phyloP scores from a whole-genome alignment of 139 green algal genomes.

The Micromonas pusilla region DNA sequence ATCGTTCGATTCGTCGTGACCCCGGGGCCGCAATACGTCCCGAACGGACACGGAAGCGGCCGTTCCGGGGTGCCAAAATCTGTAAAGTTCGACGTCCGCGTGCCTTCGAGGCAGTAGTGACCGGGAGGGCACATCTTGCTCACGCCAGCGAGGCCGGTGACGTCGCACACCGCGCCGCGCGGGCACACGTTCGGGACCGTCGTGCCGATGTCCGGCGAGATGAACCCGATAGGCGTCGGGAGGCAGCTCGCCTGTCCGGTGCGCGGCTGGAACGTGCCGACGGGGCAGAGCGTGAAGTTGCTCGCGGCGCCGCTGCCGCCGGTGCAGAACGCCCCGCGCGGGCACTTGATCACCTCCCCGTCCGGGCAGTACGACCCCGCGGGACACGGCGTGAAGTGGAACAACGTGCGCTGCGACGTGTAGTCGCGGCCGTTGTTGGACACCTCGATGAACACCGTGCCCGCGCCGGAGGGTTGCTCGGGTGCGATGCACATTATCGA shows the following conservation, averaged over 20 bases:
- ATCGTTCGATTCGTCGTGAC: slow-evolving; percentile 18
- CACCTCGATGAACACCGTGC: slow-evolving; percentile 25
- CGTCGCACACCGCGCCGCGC: slow-evolving; percentile 19
- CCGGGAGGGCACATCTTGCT: slow-evolving; percentile 25
- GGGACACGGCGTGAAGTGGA: slow-evolving; percentile 12
- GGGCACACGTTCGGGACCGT: slow-evolving; percentile 2
- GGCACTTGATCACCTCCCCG: slow-evolving; percentile 5
- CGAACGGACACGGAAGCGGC: slow-evolving; percentile 29
- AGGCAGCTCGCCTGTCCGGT: not conserved
- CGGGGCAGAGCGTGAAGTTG: slow-evolving; percentile 28
- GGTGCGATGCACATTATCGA: slow-evolving; percentile 16
- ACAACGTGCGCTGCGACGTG: not conserved
- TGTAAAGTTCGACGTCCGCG: slow-evolving; percentile 26
- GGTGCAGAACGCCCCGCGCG: slow-evolving; percentile 20
- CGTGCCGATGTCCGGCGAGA: slow-evolving; percentile 19
- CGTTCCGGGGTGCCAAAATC: slow-evolving; percentile 9
- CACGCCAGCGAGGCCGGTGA: not conserved
- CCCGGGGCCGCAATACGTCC: slow-evolving; percentile 17
- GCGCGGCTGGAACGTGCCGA: slow-evolving; percentile 20
- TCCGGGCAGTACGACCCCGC: slow-evolving; percentile 24
- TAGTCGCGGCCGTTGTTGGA: slow-evolving; percentile 18
- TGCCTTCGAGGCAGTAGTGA: slow-evolving; percentile 29
- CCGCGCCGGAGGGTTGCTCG: not conserved
- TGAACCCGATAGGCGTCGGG: slow-evolving; percentile 18
- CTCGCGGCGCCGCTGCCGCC: not conserved